These are phyloP conservation scores for Talaromyces rugulosus DNA, from an alignment of 2,329 filamentous ascomycete genomes.

Conservation along the genomic window DNA sequence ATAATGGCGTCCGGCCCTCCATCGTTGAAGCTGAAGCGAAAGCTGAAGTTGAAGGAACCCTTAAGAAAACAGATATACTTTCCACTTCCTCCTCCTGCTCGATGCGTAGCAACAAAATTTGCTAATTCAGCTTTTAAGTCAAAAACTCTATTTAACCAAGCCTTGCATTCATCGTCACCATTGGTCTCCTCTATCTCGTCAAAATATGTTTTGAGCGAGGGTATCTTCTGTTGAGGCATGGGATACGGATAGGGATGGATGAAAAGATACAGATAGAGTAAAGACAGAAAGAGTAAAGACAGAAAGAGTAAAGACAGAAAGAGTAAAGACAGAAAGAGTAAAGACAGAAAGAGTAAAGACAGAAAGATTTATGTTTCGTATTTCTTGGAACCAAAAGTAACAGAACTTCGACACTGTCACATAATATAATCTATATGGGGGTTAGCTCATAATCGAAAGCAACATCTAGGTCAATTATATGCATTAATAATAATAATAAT, in stretches of 20 bases:
- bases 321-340: too few species aligned
- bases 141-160: conserved; percentile 16
- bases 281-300: not conserved
- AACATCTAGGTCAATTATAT: too few species aligned
- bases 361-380: too few species aligned
- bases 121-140: conserved; percentile 17
- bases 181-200: conserved; percentile 19
- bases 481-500: too few species aligned
- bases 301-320: too few species aligned
- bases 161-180: conserved; percentile 16
- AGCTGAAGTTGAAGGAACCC: conserved; percentile 19
- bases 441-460: too few species aligned
- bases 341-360: too few species aligned
- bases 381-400: too few species aligned
- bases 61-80: conserved; percentile 18
- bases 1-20: conserved; percentile 17
- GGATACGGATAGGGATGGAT: conserved; percentile 8
- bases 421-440: too few species aligned
- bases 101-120: conserved; percentile 16
- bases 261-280: not conserved
- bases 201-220: conserved; percentile 17
- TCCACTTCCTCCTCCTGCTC: conserved; percentile 14
- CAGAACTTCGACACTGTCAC: too few species aligned
- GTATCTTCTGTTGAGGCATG: conserved; percentile 15
- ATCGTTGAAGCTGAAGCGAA: conserved; percentile 20